A percentile compares a stretch with the other conserved stretches of the same genome.
phyloP scores from a whole-genome alignment of 768 basidiomycete species.

The Russula sp. region DNA sequence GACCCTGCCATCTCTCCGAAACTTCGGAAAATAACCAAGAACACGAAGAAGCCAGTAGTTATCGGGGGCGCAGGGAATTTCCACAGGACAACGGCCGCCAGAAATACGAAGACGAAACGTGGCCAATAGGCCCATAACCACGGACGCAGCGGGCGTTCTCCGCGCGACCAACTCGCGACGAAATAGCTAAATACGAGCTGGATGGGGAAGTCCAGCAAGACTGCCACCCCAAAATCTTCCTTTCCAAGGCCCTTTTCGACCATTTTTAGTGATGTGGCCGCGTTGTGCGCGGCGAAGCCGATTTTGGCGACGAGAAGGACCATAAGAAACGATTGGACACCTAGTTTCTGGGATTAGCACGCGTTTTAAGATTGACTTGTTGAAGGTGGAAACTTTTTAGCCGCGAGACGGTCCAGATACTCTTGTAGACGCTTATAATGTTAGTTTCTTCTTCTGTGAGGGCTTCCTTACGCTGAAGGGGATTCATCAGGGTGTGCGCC shows the following conservation, averaged over 20 bases:
- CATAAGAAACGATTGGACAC: constrained; percentile 82
- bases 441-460: constrained; percentile 82
- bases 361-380: constrained; percentile 2
- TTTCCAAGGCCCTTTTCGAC: constrained; percentile 95
- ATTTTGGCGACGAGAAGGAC: constrained; percentile 91
- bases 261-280: constrained; percentile 86
- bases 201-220: constrained; percentile 96
- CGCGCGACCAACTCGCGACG: constrained; percentile 86
- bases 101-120: constrained; percentile 65
- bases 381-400: constrained; percentile 70
- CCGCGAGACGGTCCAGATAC: constrained; percentile 91
- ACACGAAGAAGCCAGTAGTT: constrained; percentile 69
- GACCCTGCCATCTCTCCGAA: constrained; percentile 81
- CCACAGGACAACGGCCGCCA: constrained; percentile 75
- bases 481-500: not conserved
- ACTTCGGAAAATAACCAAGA: constrained; percentile 79
- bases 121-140: constrained; percentile 95
- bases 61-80: constrained; percentile 81
- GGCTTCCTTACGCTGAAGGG: constrained; percentile 64
- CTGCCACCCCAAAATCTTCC: constrained; percentile 91
- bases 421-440: constrained; percentile 83
- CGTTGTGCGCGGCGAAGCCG: constrained; percentile 92
- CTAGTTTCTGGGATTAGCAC: constrained; percentile 43
- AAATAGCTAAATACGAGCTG: constrained; percentile 93
- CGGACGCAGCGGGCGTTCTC: constrained; percentile 72